Conservation (phyloP, 495 filamentous ascomycete genomes). For the Sporormia fimetaria region DNA sequence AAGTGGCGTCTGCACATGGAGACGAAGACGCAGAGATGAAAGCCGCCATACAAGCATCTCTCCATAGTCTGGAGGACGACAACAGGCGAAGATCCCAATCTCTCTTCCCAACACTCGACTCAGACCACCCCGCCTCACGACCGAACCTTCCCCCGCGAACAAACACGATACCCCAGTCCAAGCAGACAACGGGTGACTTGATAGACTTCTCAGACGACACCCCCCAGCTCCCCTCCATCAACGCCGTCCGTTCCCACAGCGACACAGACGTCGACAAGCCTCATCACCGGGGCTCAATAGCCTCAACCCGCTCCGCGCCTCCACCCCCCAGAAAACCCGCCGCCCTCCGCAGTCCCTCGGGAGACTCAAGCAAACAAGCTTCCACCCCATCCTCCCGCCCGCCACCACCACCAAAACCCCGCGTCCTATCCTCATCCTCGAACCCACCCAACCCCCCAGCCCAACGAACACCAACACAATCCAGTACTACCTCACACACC, state of each 20-base stretch:
- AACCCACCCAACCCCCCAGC: slow-evolving; percentile 9
- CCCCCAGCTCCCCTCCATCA: neutral
- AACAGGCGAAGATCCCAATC: slow-evolving; percentile 22
- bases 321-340: slow-evolving; percentile 31
- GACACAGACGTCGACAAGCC: slow-evolving; percentile 10
- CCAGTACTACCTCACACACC: slow-evolving; percentile 3
- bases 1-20: slow-evolving; percentile 10
- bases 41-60: slow-evolving; percentile 33
- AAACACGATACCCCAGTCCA: slow-evolving; percentile 10
- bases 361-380: slow-evolving; percentile 3
- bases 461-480: slow-evolving; percentile 9
- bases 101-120: slow-evolving; percentile 14
- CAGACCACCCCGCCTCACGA: slow-evolving; percentile 19
- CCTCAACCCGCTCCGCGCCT: slow-evolving; percentile 16
- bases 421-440: slow-evolving; percentile 13
- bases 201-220: slow-evolving; percentile 31
- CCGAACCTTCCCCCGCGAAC: slow-evolving; percentile 25
- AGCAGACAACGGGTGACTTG: slow-evolving; percentile 21
- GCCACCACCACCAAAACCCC: slow-evolving; percentile 31
- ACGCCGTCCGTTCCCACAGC: slow-evolving; percentile 2
- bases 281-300: slow-evolving; percentile 3
- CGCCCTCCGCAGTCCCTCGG: slow-evolving; percentile 28
- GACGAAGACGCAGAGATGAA: slow-evolving; percentile 32
- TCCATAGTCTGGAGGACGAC: slow-evolving; percentile 30
- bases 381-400: slow-evolving; percentile 9